Evolutionary conservation across 2,329 filamentous ascomycete genomes (phyloP).

Genomic region (Elsinoe batatas): DNA sequence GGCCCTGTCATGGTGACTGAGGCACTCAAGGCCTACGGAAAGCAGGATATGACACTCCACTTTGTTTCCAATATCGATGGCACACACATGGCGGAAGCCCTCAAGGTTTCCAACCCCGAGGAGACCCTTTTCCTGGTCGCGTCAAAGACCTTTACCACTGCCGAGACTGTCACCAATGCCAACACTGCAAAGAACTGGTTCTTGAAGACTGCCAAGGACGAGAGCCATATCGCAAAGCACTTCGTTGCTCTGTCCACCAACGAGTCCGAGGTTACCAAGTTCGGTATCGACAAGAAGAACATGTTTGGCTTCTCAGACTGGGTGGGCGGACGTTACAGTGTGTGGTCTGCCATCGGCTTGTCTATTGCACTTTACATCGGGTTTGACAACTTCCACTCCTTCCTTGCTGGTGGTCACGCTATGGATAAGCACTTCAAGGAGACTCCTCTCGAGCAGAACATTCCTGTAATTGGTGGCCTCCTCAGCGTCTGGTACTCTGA

Average conservation of each 20-base stretch:
- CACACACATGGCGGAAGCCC: conserved; percentile 91
- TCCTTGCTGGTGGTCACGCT: conserved; percentile 85
- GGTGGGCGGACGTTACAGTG: conserved; percentile 96
- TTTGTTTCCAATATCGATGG: conserved; percentile 99
- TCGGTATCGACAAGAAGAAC: conserved; percentile 96
- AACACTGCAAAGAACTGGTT: conserved; percentile 98
- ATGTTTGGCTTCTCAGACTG: conserved; percentile 99
- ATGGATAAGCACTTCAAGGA: conserved; percentile 98
- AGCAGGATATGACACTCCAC: conserved; percentile 77
- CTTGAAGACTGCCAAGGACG: conserved; percentile 71
- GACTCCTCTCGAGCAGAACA: conserved; percentile 86
- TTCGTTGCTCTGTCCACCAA: conserved; percentile 98
- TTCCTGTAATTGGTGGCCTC: conserved; percentile 82
- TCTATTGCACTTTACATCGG: conserved; percentile 92
- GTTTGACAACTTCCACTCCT: conserved; percentile 94
- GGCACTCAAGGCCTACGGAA: conserved; percentile 88
- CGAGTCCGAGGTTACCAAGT: conserved; percentile 89
- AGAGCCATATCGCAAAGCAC: conserved; percentile 78
- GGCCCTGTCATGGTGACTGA: conserved; percentile 99
- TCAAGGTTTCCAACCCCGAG: conserved; percentile 81
- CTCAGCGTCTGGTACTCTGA: conserved; percentile 98
- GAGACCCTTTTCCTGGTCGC: conserved; percentile 98
- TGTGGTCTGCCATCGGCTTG: conserved; percentile 96
- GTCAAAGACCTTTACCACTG: conserved; percentile 98
- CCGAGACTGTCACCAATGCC: conserved; percentile 93